Evolutionary conservation across 768 basidiomycete species (phyloP).

Genomic region (Pleurotus platypus): DNA sequence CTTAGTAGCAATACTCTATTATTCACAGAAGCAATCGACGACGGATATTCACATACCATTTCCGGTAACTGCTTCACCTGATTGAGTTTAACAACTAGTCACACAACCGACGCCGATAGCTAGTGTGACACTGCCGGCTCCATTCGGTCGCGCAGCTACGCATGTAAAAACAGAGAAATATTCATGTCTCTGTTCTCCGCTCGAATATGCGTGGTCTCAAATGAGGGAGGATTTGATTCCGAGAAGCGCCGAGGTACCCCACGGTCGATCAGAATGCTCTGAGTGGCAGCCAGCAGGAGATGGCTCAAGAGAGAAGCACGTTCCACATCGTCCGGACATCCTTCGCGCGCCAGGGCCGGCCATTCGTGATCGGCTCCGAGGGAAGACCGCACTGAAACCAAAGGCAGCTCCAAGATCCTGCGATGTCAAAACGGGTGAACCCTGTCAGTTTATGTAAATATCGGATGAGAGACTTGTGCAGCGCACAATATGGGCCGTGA

Average conservation of each 20-base stretch:
- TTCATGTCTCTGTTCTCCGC: not conserved
- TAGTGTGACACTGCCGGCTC: not conserved
- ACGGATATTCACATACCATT: conserved; percentile 3
- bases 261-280: conserved; percentile 1
- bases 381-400: no score
- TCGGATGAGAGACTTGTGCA: no score
- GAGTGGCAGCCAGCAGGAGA: not conserved
- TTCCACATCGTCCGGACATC: conserved; percentile 1
- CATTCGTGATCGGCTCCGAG: no score
- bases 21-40: conserved; percentile 6
- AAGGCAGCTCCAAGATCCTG: no score
- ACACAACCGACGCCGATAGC: not conserved
- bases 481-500: no score
- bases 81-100: not conserved
- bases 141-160: not conserved
- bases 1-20: not conserved
- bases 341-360: not conserved
- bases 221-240: not conserved
- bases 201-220: not conserved
- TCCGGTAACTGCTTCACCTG: conserved; percentile 4
- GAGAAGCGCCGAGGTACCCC: not conserved
- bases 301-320: conserved; percentile 5
- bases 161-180: not conserved
- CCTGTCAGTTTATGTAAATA: no score
- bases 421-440: no score